Evolutionary conservation across 345 rosid species (phyloP).

Genomic region (Brassica incana): DNA sequence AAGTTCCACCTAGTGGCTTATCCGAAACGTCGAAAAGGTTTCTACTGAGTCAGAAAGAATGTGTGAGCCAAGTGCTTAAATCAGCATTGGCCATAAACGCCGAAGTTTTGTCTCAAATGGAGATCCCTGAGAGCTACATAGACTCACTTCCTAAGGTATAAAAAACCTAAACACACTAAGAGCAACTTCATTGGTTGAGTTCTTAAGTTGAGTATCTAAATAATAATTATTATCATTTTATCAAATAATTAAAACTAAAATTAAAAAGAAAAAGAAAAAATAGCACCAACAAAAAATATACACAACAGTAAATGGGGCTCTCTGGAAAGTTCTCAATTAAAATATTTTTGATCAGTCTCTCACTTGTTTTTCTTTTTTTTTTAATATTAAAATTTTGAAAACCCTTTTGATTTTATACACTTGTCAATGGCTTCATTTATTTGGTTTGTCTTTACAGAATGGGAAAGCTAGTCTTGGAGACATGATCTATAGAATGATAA

Average conservation of each 20-base stretch:
- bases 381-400: too few species aligned
- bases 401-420: not conserved
- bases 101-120: conserved; percentile 76
- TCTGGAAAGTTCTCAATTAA: too few species aligned
- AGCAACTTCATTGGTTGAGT: not conserved
- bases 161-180: conserved; percentile 13
- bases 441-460: conserved; percentile 45
- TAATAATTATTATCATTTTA: too few species aligned
- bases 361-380: too few species aligned
- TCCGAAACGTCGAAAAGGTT: conserved; percentile 64
- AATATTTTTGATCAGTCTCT: too few species aligned
- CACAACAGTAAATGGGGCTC: too few species aligned
- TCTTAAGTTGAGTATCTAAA: too few species aligned
- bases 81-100: conserved; percentile 94
- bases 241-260: too few species aligned
- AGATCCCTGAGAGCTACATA: conserved; percentile 78
- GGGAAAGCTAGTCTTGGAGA: conserved; percentile 88
- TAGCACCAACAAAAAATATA: too few species aligned
- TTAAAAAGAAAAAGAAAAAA: too few species aligned
- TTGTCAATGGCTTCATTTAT: not conserved
- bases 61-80: conserved; percentile 78
- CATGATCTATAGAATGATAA: conserved; percentile 56
- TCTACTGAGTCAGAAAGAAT: conserved; percentile 71
- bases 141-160: conserved; percentile 87
- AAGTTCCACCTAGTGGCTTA: conserved; percentile 70